Evolutionary conservation across 805 yeast genomes (phyloP).

Genomic region (Candida multigemmis): DNA sequence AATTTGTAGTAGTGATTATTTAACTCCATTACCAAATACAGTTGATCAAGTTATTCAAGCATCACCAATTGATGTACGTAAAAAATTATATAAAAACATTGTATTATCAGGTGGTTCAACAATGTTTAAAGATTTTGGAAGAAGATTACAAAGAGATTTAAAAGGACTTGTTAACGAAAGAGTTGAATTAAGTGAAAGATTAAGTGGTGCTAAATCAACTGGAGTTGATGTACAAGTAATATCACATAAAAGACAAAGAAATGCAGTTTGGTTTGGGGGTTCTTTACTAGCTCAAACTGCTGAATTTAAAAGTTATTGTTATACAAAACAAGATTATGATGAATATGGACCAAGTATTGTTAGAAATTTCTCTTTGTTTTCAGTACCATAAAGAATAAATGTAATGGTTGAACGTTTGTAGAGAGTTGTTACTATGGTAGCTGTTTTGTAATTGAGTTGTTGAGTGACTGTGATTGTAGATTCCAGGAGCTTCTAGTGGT

Average conservation of each 20-base stretch:
- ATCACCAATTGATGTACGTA: constrained; percentile 96
- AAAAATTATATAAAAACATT: constrained; percentile 89
- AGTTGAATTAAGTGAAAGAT: constrained; percentile 69
- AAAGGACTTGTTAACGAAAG: constrained; percentile 82
- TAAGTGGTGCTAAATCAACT: constrained; percentile 69
- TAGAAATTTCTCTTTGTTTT: constrained; percentile 90
- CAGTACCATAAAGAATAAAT: constrained; percentile 52
- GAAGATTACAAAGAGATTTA: constrained; percentile 93
- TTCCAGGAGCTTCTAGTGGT: no score
- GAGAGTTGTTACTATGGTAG: no score
- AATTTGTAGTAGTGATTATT: constrained; percentile 87
- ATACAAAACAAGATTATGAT: constrained; percentile 94
- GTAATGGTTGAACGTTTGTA: not conserved
- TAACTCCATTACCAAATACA: constrained; percentile 92
- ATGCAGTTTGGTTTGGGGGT: constrained; percentile 99
- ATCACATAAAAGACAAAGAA: constrained; percentile 93
- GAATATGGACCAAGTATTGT: constrained; percentile 98
- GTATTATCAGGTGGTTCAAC: constrained; percentile 97
- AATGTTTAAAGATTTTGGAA: constrained; percentile 97
- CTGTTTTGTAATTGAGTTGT: no score
- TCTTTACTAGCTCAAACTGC: constrained; percentile 93
- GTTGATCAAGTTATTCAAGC: constrained; percentile 94
- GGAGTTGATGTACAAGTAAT: constrained; percentile 98
- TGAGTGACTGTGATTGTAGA: no score
- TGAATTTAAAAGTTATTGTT: constrained; percentile 92